Base-by-base conservation (phyloP, 2,329 filamentous ascomycete genomes). In the Epichloe scottii region DNA sequence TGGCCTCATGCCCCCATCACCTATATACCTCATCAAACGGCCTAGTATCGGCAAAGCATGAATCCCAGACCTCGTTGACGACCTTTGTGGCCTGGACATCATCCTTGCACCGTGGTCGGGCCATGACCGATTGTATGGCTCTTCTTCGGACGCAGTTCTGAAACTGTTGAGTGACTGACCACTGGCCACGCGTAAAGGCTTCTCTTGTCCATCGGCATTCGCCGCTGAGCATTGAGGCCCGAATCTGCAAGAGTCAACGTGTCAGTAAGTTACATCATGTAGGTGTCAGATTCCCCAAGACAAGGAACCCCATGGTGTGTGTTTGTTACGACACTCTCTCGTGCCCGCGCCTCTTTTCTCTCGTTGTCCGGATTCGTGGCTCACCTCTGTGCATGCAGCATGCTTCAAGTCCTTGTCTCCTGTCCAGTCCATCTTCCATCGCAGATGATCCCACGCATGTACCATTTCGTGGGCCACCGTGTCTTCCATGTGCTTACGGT, bases 31-130 rank as follows among this genome's bases (percentile, higher is more conserved):
- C 91, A 66, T 97, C 89, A 68, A 98, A 98, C 2, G 93, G 93
- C 62, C 93, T 76, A 4, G 91, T 97, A 68, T 98, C 93, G 48
- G 80, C 74, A 66, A 95, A 98, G 68, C 93, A 98, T 60, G 89
- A 96, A 59, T 95, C 90, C 89, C 91, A 98, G n/a, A 98, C 93
- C 68, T 95, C 85, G 68, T 97, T 93, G 52, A 98, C 89, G 26
- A 94, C 83, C 70, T 86, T 88, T 48, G 81, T 79, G 4, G 93
- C 93, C 58, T 97, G 87, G 14, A 83, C 82, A 60, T 95, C 84
- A 67, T 95, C 87, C 66, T 87, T 87, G 64, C 90, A 93, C 45
- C 77, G 76, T 15, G 89, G 89, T 54, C 93, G 76, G 35, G 79
- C 82, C 71, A 82, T 78, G 59, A 98, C 81, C 21, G 87, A 94